Base-by-base conservation (phyloP, 768 basidiomycete genomes). In the Lyophyllum decastes region DNA sequence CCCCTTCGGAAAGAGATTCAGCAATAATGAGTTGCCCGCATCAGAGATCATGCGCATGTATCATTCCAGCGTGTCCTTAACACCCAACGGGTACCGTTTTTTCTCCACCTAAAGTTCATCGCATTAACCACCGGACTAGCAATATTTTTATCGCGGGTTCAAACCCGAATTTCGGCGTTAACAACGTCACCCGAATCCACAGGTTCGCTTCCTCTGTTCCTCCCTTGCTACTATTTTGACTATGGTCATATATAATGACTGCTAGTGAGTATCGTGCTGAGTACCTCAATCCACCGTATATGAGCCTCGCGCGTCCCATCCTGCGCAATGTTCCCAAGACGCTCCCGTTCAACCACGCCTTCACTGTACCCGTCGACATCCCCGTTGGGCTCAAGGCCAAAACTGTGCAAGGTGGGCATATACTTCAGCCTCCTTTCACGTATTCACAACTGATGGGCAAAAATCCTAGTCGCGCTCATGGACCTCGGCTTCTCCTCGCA, bases 1-100 rank as follows among this genome's bases (percentile, higher is more conserved):
- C 4, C 66, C 72, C 4, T 66, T 72, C 1, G 86, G 84, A 17
- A 59, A 68, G 48, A 71, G 77, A 46, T 78, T 75, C 72, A 80
- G 76, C 70, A 77, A 78, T 61, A 70, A 73, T 11, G 81, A 78
- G 30, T 58, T 80, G 55, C 74, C 77, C 21, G 70, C 72, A 9
- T 71, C 73, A 4, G 58, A 68, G 35, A 76, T 86, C 58, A 77
- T 83, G 52, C 71, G 86, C 11, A 51, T 88, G 71, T 88, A 88
- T 72, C 86, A 88, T 68, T 85, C 84, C 2, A 75, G 76, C 8
- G 82, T 79, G 16, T 82, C 80, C 26, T 72, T 86, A 59, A 78
- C 84, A 14, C 79, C 82, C 14, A 80, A 81, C 60, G 83, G 82
- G 60, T 79, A 73, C 22, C 71, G 78, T 64, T n/a, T n/a, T n/a